Conservation (phyloP, 2,329 filamentous ascomycete species). For the Talaromyces sp. region DNA sequence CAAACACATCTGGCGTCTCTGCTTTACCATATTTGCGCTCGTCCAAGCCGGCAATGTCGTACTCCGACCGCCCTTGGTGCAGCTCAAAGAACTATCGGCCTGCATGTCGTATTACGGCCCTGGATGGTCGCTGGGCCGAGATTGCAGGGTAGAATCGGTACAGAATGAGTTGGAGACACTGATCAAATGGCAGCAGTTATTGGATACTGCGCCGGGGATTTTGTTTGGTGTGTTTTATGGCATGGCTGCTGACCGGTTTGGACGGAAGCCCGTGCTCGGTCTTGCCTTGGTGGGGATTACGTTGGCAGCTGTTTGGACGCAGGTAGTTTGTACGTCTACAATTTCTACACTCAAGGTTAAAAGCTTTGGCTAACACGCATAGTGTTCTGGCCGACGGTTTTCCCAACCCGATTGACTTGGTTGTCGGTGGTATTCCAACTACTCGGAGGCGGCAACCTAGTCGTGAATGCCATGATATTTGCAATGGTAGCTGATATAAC, state of each 20-base stretch:
- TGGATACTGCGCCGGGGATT: constrained; percentile 14
- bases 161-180: constrained; percentile 13
- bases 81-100: constrained; percentile 11
- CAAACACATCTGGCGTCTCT: constrained; percentile 12
- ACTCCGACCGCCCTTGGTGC: constrained; percentile 10
- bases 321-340: constrained; percentile 12
- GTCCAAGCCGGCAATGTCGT: constrained; percentile 13
- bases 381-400: constrained; percentile 15
- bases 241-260: constrained; percentile 14
- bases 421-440: constrained; percentile 13
- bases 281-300: constrained; percentile 13
- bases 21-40: constrained; percentile 13
- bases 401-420: constrained; percentile 14
- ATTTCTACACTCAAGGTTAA: not conserved
- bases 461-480: constrained; percentile 15
- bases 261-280: constrained; percentile 7
- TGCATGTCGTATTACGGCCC: constrained; percentile 15
- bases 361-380: not conserved
- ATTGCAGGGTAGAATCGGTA: constrained; percentile 13
- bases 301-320: constrained; percentile 11
- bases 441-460: constrained; percentile 11
- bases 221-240: constrained; percentile 16
- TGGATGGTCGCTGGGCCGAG: constrained; percentile 11
- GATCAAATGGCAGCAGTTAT: constrained; percentile 12
- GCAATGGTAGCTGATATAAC: constrained; percentile 12